Percentiles rank a stretch among this genome's conserved stretches.
phyloP scores from a whole-genome alignment of 2,329 filamentous ascomycete species.

The Penicillium olsonii region DNA sequence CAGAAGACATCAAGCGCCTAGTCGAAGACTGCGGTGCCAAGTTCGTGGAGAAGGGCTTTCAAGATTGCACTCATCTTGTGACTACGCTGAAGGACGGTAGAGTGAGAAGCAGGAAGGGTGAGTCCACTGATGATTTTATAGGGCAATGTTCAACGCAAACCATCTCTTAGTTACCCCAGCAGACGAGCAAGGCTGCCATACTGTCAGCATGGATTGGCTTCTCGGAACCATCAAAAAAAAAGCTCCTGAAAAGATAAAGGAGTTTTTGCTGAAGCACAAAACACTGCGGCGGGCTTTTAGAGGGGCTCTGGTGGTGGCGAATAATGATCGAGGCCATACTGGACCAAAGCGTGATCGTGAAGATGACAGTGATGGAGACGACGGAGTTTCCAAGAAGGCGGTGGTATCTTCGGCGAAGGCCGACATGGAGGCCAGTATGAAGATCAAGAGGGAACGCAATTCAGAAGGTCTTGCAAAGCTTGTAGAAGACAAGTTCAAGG shows the following conservation, averaged over 20 bases:
- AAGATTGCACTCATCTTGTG: constrained; percentile 36
- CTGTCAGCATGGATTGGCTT: constrained; percentile 64
- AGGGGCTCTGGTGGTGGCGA: no score
- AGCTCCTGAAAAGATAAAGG: neutral
- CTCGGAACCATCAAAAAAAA: neutral
- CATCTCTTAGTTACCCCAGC: constrained; percentile 37
- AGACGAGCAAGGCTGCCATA: constrained; percentile 50
- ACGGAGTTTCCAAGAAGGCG: neutral
- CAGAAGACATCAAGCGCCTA: constrained; percentile 28
- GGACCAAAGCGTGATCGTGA: constrained; percentile 5
- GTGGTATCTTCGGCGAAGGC: no score
- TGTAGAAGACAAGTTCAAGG: neutral
- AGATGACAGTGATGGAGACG: neutral
- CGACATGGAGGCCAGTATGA: constrained; percentile 5
- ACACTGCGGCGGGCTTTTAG: no score
- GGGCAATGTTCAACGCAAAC: neutral
- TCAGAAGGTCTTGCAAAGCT: neutral
- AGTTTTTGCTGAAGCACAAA: neutral
- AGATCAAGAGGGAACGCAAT: neutral
- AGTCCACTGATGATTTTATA: neutral
- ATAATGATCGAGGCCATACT: no score
- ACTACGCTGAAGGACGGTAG: constrained; percentile 27
- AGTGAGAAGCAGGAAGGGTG: constrained; percentile 25
- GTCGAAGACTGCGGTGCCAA: constrained; percentile 33
- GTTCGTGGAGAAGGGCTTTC: constrained; percentile 24